These are phyloP conservation scores for Penicillium macrosclerotiorum DNA, from an alignment of 495 filamentous ascomycete genomes.

Conservation along the genomic window DNA sequence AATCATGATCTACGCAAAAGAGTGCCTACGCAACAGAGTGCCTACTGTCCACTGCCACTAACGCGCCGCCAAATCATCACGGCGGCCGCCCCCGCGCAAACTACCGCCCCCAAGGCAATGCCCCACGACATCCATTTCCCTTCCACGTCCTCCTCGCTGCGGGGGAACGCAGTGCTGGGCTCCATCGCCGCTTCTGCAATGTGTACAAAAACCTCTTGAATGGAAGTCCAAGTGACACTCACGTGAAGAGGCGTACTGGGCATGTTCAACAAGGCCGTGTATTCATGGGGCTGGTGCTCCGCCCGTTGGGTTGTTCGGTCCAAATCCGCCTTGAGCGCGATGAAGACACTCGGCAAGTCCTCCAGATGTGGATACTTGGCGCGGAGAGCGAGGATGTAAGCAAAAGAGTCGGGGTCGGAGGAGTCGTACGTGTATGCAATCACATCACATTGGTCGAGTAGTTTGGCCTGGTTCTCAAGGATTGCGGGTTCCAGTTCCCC, in stretches of 20 bases:
- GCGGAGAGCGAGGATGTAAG: constrained; percentile 81
- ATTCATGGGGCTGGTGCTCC: constrained; percentile 89
- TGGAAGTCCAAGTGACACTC: constrained; percentile 85
- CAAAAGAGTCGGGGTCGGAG: constrained; percentile 90
- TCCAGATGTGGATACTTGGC: constrained; percentile 78
- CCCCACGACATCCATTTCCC: constrained; percentile 81
- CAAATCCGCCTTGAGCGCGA: constrained; percentile 87
- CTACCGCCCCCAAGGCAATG: constrained; percentile 76
- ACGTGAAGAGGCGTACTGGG: constrained; percentile 82
- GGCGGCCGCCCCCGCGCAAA: constrained; percentile 76
- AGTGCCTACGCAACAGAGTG: not conserved
- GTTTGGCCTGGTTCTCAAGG: constrained; percentile 83
- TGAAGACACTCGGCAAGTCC: constrained; percentile 83
- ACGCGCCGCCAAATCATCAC: constrained; percentile 70
- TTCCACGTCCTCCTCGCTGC: constrained; percentile 75
- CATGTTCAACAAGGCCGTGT: constrained; percentile 75
- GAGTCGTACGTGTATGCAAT: constrained; percentile 97
- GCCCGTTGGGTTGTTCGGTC: constrained; percentile 92
- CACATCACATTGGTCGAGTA: constrained; percentile 91
- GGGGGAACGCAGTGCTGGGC: constrained; percentile 83
- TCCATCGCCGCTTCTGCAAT: constrained; percentile 88
- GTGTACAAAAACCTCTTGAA: constrained; percentile 85
- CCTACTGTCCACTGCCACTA: constrained; percentile 35
- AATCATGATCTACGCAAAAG: not conserved
- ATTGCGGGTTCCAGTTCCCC: constrained; percentile 94